Evolutionary conservation across 2,329 filamentous ascomycete species (phyloP).

Genomic region (Botrytis fragariae): DNA sequence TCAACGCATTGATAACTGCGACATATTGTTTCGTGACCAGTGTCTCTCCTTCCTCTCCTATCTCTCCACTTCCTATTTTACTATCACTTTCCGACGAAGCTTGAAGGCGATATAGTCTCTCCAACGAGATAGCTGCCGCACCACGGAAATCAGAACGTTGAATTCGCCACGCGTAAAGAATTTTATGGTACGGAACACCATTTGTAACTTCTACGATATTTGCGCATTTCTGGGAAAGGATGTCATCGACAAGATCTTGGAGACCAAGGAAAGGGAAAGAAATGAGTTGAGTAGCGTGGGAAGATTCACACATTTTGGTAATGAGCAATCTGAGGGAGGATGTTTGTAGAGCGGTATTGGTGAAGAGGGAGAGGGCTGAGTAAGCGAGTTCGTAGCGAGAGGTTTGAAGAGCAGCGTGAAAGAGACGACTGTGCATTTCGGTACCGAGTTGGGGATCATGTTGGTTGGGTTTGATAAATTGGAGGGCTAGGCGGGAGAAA

Average conservation of each 20-base stretch:
- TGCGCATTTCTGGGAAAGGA: conserved; percentile 69
- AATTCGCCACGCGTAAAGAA: conserved; percentile 89
- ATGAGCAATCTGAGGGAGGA: conserved; percentile 70
- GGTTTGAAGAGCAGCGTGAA: conserved; percentile 75
- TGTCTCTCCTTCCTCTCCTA: conserved; percentile 58
- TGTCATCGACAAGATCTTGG: conserved; percentile 73
- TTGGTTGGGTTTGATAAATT: conserved; percentile 47
- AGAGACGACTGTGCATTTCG: conserved; percentile 79
- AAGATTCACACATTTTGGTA: conserved; percentile 66
- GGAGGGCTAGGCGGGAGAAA: conserved; percentile 73
- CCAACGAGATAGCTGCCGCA: conserved; percentile 60
- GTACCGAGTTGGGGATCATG: conserved; percentile 46
- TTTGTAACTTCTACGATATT: conserved; percentile 62
- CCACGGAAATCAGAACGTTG: conserved; percentile 86
- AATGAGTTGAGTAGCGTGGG: conserved; percentile 65
- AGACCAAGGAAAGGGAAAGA: conserved; percentile 76
- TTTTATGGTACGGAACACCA: conserved; percentile 76
- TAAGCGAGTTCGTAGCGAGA: conserved; percentile 82
- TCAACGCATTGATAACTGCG: conserved; percentile 88
- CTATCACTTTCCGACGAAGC: conserved; percentile 58
- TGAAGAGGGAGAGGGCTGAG: conserved; percentile 70
- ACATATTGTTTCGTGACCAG: conserved; percentile 74
- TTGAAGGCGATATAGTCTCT: conserved; percentile 62
- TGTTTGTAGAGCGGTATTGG: conserved; percentile 67
- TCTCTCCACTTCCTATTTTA: conserved; percentile 48